phyloP scores from a whole-genome alignment of 257 asterid genomes.

The Solanum bulbocastanum region DNA sequence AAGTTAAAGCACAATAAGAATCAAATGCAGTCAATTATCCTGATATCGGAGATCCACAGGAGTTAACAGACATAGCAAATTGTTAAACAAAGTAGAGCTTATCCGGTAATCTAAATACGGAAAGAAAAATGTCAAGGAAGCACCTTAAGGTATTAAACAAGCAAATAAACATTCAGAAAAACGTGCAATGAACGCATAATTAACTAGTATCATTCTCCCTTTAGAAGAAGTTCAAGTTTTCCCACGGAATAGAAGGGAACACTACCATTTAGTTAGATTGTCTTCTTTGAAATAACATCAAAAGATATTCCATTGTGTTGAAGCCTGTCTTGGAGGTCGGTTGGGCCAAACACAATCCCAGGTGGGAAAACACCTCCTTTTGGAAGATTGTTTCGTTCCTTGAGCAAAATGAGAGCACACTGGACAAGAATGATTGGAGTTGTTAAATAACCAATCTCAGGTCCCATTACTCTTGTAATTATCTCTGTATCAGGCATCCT shows the following conservation, averaged over 20 bases:
- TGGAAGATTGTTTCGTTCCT: slow-evolving; percentile 47
- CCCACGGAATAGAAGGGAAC: neutral
- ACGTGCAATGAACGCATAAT: neutral
- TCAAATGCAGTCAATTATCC: neutral
- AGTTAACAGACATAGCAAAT: neutral
- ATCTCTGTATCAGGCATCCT: slow-evolving; percentile 63
- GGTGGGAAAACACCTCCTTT: slow-evolving; percentile 86
- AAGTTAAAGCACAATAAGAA: neutral
- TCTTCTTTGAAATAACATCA: slow-evolving; percentile 56
- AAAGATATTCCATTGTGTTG: slow-evolving; percentile 73
- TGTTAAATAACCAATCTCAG: slow-evolving; percentile 83
- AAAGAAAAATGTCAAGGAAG: neutral
- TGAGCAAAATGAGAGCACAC: slow-evolving; percentile 55
- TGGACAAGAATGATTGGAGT: slow-evolving; percentile 76
- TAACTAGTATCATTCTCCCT: neutral
- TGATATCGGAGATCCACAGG: neutral
- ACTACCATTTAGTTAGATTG: slow-evolving; percentile 2
- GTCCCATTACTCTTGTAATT: slow-evolving; percentile 78
- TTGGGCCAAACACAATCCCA: slow-evolving; percentile 80
- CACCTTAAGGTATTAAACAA: neutral
- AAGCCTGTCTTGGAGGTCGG: slow-evolving; percentile 60
- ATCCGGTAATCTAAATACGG: neutral
- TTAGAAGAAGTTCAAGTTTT: neutral
- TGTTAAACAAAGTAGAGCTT: neutral
- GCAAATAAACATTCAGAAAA: neutral